phyloP scores from a whole-genome alignment of 441 rosid species.

The Codiaeum variegatum region DNA sequence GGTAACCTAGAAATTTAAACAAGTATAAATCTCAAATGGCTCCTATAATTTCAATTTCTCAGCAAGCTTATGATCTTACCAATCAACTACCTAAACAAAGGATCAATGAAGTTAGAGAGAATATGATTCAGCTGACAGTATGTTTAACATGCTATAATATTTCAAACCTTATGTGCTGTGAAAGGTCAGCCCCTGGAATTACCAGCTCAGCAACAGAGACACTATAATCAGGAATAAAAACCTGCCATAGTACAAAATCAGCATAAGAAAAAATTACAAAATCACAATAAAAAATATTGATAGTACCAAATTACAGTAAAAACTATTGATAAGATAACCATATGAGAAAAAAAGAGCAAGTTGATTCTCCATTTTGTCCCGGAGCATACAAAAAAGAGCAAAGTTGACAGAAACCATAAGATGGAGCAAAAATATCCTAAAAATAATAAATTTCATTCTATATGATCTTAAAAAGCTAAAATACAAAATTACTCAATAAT shows the following conservation, averaged over 20 bases:
- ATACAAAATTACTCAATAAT: neutral
- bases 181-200: conserved; percentile 33
- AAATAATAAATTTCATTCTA: neutral
- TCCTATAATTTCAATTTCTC: neutral
- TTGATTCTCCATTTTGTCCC: neutral
- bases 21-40: neutral
- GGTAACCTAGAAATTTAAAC: neutral
- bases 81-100: neutral
- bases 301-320: neutral
- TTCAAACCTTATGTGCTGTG: conserved; percentile 34
- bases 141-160: neutral
- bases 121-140: neutral
- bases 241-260: conserved; percentile 24
- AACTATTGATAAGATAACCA: neutral
- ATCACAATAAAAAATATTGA: conserved; percentile 5
- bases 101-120: neutral
- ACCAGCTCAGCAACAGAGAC: conserved; percentile 33
- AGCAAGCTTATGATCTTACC: neutral
- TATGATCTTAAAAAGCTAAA: neutral
- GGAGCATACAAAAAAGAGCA: neutral
- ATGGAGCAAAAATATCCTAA: neutral
- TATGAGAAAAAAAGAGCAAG: neutral
- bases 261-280: too few relatives aligned
- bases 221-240: conserved; percentile 33
- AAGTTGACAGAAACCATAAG: neutral